Evolutionary conservation across 179 eudicot species (phyloP).

Genomic region (Monotropa hypopitys): DNA sequence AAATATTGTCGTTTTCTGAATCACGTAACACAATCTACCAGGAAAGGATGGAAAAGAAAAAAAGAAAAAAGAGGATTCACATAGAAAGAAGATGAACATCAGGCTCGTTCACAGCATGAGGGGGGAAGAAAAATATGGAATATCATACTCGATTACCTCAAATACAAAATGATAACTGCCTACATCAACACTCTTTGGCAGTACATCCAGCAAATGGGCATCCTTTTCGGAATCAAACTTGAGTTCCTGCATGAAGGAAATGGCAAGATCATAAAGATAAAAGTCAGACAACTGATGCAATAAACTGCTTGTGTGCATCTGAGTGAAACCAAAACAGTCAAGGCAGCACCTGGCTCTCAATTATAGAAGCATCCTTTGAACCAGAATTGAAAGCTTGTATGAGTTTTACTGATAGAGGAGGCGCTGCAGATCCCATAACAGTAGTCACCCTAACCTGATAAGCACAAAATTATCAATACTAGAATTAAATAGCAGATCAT

Average conservation of each 20-base stretch:
- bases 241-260: conserved; percentile 48
- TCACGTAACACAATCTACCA: conserved; percentile 57
- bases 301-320: neutral
- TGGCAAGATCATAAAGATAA: conserved; percentile 6
- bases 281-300: conserved; percentile 3
- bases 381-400: conserved; percentile 48
- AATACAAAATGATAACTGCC: conserved; percentile 67
- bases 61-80: neutral
- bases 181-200: conserved; percentile 53
- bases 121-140: neutral
- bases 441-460: conserved; percentile 69
- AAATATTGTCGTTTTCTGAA: conserved; percentile 40
- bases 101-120: neutral
- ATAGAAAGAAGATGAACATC: neutral
- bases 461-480: neutral
- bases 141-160: conserved; percentile 32
- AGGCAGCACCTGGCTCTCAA: conserved; percentile 55
- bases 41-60: neutral
- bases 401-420: conserved; percentile 60
- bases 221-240: conserved; percentile 44
- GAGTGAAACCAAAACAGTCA: neutral
- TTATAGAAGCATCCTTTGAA: conserved; percentile 58
- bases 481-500: neutral
- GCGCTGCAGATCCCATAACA: conserved; percentile 64
- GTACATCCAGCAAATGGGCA: conserved; percentile 53